Percentiles rank a stretch among this genome's conserved stretches.
These are phyloP conservation scores for Schizochytrium sp. DNA, from an alignment of 108 stramenopile species.

Conservation along the genomic window DNA sequence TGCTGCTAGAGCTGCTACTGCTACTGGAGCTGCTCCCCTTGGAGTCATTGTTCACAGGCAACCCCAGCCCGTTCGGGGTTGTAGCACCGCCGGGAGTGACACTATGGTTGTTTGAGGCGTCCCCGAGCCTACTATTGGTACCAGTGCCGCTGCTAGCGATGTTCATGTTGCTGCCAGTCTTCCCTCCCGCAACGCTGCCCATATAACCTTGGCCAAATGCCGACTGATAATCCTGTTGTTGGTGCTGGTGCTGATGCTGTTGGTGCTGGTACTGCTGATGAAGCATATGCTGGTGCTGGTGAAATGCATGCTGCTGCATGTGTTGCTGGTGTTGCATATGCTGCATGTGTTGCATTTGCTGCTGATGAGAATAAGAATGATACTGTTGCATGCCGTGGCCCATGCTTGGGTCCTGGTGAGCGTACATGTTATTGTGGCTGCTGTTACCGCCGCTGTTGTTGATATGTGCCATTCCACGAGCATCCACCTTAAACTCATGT, in stretches of 20 bases:
- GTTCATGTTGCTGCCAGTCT: not conserved
- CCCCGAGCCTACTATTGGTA: not conserved
- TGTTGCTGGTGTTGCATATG: not conserved
- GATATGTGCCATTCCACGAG: not conserved
- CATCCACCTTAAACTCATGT: conserved; percentile 14
- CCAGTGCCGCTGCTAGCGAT: not conserved
- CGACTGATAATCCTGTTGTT: not conserved
- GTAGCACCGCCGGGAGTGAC: not conserved
- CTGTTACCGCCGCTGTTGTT: not conserved
- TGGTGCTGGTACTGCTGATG: conserved; percentile 21
- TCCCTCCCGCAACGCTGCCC: not conserved
- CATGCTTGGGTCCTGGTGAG: too few relatives aligned
- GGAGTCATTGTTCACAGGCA: not conserved
- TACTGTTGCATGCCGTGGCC: not conserved
- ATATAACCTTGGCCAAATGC: not conserved
- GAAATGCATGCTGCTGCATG: not conserved
- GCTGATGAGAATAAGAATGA: not conserved
- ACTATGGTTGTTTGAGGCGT: not conserved
- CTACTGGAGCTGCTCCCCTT: not conserved
- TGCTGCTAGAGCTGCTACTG: not conserved
- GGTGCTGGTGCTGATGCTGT: conserved; percentile 25
- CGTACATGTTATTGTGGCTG: not conserved
- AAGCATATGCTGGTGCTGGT: not conserved
- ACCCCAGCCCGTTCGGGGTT: conserved; percentile 2
- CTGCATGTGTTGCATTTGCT: not conserved